Evolutionary conservation across 2,329 filamentous ascomycete species (phyloP), one percentile per base, ranked within the genome.

Genomic region (Colletotrichum phormii): DNA sequence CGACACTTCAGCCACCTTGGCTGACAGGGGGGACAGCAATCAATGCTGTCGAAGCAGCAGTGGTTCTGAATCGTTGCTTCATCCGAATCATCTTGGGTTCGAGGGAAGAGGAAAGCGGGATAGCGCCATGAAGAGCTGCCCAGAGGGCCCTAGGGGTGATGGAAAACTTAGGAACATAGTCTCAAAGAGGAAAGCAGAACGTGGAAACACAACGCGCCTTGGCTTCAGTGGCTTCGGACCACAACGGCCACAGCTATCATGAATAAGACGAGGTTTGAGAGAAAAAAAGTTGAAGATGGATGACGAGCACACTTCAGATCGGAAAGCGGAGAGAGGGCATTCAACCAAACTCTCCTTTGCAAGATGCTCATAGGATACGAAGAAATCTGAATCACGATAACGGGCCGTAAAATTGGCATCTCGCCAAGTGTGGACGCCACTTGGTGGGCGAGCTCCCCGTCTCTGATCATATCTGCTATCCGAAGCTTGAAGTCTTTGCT

Each of bases 301-400:
- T 71, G 71, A 73, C 71, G 66, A 65, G 46, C 54, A 71, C 66
- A 71, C 22, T 70, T 24, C 29, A 31, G 24, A 51, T 9, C 31
- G 37, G 37, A 42, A 42, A 42, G 37, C 15, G 31, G 59, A 26
- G 46, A 6, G 22, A 49, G 37, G 26, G 13, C 60, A 53, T 71
- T 12, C 42, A 49, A 49, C 18, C 18, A 49, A 49, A 49, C 42
- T 49, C 42, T 49, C n/a, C n/a, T n/a, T n/a, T 49, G 42, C 42
- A 49, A 49, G 42, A 49, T 22, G 42, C 42, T 22, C 42, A 22
- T 58, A 61, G 60, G 61, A 61, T 26, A 55, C 66, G 24, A 64
- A 60, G 46, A 26, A 11, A 58, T 33, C 60, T 64, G 54, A 60
- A 42, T 37, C 66, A 61, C 51, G 37, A 49, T 33, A 72, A 68